Percentiles rank a stretch among this genome's conserved stretches.
phyloP scores from a whole-genome alignment of 2,329 filamentous ascomycete species.

The Fusarium tupiense region DNA sequence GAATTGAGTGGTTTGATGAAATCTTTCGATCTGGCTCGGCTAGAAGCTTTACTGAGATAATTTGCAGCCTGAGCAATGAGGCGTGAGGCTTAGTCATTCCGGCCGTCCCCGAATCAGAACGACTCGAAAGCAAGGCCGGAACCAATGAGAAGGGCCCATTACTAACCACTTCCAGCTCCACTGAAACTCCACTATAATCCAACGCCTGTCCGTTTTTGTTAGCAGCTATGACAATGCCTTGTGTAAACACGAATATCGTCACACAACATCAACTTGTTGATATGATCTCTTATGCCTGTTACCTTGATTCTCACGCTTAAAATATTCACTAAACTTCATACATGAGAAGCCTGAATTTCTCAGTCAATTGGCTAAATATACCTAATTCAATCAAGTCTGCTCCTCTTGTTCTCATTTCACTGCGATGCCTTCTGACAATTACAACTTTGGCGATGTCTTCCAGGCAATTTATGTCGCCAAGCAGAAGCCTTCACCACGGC shows the following conservation, averaged over 20 bases:
- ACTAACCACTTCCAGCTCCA: constrained; percentile 41
- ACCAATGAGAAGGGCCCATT: constrained; percentile 51
- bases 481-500: constrained; percentile 47
- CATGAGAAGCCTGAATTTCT: neutral
- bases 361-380: constrained; percentile 20
- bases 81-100: constrained; percentile 53
- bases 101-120: constrained; percentile 53
- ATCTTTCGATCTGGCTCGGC: constrained; percentile 57
- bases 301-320: neutral
- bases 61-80: constrained; percentile 57
- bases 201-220: constrained; percentile 34
- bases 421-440: constrained; percentile 42
- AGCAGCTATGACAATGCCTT: constrained; percentile 5
- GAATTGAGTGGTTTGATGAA: constrained; percentile 67
- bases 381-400: constrained; percentile 3
- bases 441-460: constrained; percentile 51
- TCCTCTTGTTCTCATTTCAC: constrained; percentile 7
- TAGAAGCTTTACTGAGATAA: constrained; percentile 58
- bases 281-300: neutral
- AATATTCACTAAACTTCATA: neutral
- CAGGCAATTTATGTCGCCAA: constrained; percentile 51
- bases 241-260: constrained; percentile 5
- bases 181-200: constrained; percentile 22
- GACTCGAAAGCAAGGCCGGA: constrained; percentile 9
- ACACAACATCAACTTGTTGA: constrained; percentile 4